Base-by-base conservation (phyloP, 2,329 filamentous ascomycete genomes). In the Domatiomyces catenatus region DNA sequence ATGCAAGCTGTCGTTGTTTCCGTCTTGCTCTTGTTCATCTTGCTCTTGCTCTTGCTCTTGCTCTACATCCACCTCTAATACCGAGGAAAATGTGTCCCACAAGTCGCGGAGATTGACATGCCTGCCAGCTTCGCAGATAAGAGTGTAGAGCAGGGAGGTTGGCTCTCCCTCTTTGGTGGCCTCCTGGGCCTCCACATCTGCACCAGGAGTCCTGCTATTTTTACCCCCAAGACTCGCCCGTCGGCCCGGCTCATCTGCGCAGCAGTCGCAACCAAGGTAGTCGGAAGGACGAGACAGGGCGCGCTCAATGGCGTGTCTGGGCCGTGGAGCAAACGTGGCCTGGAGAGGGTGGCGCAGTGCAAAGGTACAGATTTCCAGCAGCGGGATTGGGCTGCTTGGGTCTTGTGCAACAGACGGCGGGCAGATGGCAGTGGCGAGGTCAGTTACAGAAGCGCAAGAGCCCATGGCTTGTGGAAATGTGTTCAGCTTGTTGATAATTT, bases 81-180 rank as follows among this genome's bases (percentile, higher is more conserved):
- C 48, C 39, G 53, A 49, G 7, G 52, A 69, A 61, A 81, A 82
- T 1, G 79, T 77, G 45, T 73, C 71, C 75, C 76, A 80, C 17
- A 82, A 58, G 65, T 83, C 79, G 51, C 71, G 71, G 8, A 75
- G 73, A 57, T 82, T 83, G 59, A 82, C 74, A 51, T 81, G 56
- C 5, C 69, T 68, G 0, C 78, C 79, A 1, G 78, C 80, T 60
- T 82, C 79, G 17, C 81, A 68, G 59, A 81, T 80, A 47, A 83
- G 66, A 54, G 78, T 76, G 59, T 81, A 81, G 20, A 82, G 58
- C 18, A 81, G 73, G 8, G 28, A 42, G 6, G 26, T 28, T 24
- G 20, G 20, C 45, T 63, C 1, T 53, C 17, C 62, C 7, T 66
- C 66, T 12, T 63, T 60, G 48, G 62, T 56, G 2, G 54, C 36